These are phyloP conservation scores for Pythium vanterpoolii DNA, from an alignment of 352 stramenopile genomes.

Conservation along the genomic window DNA sequence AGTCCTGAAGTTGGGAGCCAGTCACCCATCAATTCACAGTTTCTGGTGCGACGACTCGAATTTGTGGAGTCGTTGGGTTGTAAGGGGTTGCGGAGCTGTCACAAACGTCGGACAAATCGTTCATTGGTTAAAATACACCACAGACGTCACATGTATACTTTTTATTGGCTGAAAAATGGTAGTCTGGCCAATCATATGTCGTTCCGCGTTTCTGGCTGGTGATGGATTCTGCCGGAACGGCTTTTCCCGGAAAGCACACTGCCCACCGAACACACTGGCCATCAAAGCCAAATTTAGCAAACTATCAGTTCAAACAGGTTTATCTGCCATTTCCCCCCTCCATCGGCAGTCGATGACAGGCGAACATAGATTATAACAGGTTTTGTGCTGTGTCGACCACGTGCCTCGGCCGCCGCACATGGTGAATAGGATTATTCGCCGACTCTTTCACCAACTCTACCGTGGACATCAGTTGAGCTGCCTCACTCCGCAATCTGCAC, in stretches of 20 bases:
- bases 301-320: conserved; percentile 7
- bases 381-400: conserved; percentile 8
- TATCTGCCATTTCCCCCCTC: neutral
- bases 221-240: conserved; percentile 11
- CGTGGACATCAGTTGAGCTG: neutral
- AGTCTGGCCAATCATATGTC: conserved; percentile 3
- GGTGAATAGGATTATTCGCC: neutral
- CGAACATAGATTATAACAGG: conserved; percentile 6
- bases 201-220: conserved; percentile 5
- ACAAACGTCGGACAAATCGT: too few species aligned
- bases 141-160: too few species aligned
- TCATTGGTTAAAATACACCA: too few species aligned
- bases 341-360: neutral
- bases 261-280: neutral
- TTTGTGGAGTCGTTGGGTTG: too few species aligned
- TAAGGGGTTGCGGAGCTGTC: too few species aligned
- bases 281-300: conserved; percentile 17
- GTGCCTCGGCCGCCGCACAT: conserved; percentile 15
- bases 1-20: too few species aligned
- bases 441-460: conserved; percentile 4
- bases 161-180: too few species aligned
- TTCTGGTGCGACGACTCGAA: too few species aligned
- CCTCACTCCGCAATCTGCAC: neutral
- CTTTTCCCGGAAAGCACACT: conserved; percentile 10
- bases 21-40: too few species aligned